Conservation (phyloP, 2,329 filamentous ascomycete genomes). For the Aspergillus sp. region DNA sequence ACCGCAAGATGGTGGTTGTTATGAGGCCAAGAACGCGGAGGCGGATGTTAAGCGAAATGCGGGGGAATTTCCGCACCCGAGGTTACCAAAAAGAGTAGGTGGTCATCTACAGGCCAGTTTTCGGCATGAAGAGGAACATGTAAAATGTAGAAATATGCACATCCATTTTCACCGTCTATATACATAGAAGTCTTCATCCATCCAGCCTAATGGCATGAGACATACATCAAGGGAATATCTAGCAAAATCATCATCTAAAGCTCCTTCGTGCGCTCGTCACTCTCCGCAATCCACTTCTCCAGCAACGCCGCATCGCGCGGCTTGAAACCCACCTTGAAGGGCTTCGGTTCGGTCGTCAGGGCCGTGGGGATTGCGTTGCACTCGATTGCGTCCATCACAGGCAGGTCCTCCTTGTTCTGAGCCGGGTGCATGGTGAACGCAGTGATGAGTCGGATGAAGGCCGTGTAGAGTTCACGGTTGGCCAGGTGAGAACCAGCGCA, state of each 20-base stretch:
- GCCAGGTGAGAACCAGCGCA: slow-evolving; percentile 63
- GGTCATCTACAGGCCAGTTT: too few relatives aligned
- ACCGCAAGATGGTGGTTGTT: too few relatives aligned
- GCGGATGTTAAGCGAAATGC: neutral
- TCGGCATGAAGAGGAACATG: neutral
- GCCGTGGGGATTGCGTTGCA: slow-evolving; percentile 58
- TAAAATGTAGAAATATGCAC: neutral
- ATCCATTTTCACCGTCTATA: neutral
- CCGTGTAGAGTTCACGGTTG: slow-evolving; percentile 62
- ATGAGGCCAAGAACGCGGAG: too few relatives aligned
- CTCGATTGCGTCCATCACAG: slow-evolving; percentile 56
- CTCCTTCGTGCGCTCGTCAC: slow-evolving; percentile 52
- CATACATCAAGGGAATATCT: neutral
- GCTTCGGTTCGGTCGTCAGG: slow-evolving; percentile 61
- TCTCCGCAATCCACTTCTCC: slow-evolving; percentile 52
- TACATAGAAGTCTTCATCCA: slow-evolving; percentile 3
- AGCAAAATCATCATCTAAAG: slow-evolving; percentile 27
- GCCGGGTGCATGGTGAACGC: slow-evolving; percentile 56
- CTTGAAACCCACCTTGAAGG: slow-evolving; percentile 58
- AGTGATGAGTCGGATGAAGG: slow-evolving; percentile 57
- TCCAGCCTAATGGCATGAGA: too few relatives aligned
- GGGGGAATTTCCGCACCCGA: slow-evolving; percentile 1
- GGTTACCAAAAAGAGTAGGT: neutral
- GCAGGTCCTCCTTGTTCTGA: slow-evolving; percentile 45
- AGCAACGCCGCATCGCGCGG: slow-evolving; percentile 47